phyloP scores from a whole-genome alignment of 768 basidiomycete genomes.

The Boletellus sp. region DNA sequence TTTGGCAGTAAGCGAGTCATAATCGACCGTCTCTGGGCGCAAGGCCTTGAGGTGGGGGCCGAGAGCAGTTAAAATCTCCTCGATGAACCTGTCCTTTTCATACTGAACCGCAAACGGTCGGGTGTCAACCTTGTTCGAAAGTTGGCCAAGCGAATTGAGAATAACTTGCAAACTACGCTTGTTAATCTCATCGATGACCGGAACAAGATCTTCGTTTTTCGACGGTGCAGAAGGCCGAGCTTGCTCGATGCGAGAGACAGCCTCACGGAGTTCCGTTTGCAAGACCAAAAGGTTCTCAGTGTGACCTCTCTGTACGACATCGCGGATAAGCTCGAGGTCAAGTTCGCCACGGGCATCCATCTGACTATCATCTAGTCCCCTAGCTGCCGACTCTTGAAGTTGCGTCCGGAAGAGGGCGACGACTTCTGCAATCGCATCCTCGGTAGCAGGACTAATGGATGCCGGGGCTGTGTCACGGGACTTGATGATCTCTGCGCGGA shows the following conservation, averaged over 20 bases:
- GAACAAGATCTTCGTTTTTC: conserved; percentile 33
- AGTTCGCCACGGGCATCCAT: conserved; percentile 73
- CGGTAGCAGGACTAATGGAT: conserved; percentile 44
- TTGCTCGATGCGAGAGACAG: conserved; percentile 43
- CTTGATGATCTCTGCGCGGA: conserved; percentile 41
- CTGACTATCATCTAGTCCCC: conserved; percentile 56
- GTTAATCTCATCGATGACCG: conserved; percentile 56
- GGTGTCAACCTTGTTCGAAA: conserved; percentile 33
- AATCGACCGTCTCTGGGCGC: conserved; percentile 68
- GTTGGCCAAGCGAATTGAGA: conserved; percentile 53
- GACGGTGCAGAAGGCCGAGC: conserved; percentile 13
- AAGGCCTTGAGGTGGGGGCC: conserved; percentile 58
- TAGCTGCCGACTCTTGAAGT: conserved; percentile 57
- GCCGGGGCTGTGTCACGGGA: conserved; percentile 23
- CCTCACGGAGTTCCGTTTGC: conserved; percentile 55
- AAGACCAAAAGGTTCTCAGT: conserved; percentile 54
- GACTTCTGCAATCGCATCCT: conserved; percentile 63
- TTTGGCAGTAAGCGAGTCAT: conserved; percentile 69
- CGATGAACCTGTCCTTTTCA: conserved; percentile 57
- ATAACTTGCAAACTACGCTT: conserved; percentile 57
- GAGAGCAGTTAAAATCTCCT: conserved; percentile 55
- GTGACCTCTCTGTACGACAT: conserved; percentile 65
- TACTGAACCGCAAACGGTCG: conserved; percentile 37
- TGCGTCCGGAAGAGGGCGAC: conserved; percentile 66
- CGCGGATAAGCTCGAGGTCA: conserved; percentile 73